Evolutionary conservation across 2,329 filamentous ascomycete genomes (phyloP).

Genomic region (Aspergillus spinulosporus): DNA sequence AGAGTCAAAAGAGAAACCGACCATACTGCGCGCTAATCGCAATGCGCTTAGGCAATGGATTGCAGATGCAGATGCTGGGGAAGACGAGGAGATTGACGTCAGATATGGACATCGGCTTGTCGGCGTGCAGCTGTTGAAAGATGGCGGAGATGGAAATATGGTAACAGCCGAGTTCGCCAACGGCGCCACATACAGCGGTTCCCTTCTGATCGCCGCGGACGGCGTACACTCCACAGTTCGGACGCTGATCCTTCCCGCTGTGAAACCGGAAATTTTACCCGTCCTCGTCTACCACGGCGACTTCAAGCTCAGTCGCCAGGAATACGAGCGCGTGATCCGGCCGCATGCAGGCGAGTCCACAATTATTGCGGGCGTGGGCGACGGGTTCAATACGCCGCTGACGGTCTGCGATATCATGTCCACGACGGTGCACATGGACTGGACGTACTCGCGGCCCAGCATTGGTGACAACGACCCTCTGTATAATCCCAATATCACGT

Average conservation of each 20-base stretch:
- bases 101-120: slow-evolving; percentile 12
- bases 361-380: slow-evolving; percentile 13
- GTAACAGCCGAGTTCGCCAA: slow-evolving; percentile 12
- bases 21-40: slow-evolving; percentile 12
- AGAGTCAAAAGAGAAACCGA: slow-evolving; percentile 4
- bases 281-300: slow-evolving; percentile 15
- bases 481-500: slow-evolving; percentile 7
- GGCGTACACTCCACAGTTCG: slow-evolving; percentile 14
- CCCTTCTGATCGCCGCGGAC: slow-evolving; percentile 16
- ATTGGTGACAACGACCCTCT: slow-evolving; percentile 2
- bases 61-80: slow-evolving; percentile 1
- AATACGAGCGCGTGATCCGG: slow-evolving; percentile 8
- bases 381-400: slow-evolving; percentile 17
- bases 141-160: background rate
- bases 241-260: background rate
- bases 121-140: background rate
- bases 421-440: slow-evolving; percentile 14
- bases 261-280: slow-evolving; percentile 9
- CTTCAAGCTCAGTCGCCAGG: slow-evolving; percentile 5
- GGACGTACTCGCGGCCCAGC: slow-evolving; percentile 15
- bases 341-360: slow-evolving; percentile 9
- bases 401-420: slow-evolving; percentile 13
- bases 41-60: slow-evolving; percentile 18
- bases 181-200: slow-evolving; percentile 10
- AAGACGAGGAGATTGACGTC: slow-evolving; percentile 15